phyloP scores from a whole-genome alignment of 148 eudicot genomes.

The Camellia granthamiana region DNA sequence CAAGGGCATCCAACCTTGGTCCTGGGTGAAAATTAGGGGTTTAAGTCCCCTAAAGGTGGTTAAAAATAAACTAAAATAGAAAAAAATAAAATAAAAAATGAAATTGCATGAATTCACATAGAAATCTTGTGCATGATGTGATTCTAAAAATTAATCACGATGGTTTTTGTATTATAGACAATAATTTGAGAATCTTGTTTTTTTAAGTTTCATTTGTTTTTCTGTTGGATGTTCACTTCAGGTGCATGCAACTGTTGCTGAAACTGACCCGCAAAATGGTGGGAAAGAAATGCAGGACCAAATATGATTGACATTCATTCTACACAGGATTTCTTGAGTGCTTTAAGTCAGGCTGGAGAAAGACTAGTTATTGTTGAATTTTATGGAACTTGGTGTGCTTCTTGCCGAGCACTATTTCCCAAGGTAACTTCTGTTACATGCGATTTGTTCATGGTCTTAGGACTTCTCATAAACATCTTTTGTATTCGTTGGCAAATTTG shows the following conservation, averaged over 20 bases:
- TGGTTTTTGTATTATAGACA: background rate
- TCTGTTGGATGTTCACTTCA: conserved; percentile 22
- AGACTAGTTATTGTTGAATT: conserved; percentile 89
- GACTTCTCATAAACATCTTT: background rate
- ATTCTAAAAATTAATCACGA: background rate
- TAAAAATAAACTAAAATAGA: background rate
- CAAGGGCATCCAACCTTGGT: background rate
- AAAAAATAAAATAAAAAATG: background rate
- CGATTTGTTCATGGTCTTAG: background rate
- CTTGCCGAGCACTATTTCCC: conserved; percentile 96
- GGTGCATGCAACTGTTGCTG: conserved; percentile 79
- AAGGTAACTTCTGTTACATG: conserved; percentile 48
- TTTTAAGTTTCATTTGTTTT: background rate
- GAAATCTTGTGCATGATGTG: background rate
- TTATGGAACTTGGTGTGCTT: conserved; percentile 99
- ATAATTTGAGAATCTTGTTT: background rate
- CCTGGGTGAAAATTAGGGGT: background rate
- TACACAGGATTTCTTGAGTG: conserved; percentile 74
- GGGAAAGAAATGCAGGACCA: conserved; percentile 96
- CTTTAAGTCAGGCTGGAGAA: conserved; percentile 87
- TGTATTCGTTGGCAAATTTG: background rate
- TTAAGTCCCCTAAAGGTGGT: background rate
- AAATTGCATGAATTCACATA: background rate
- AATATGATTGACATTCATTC: conserved; percentile 98
- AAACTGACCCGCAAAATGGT: conserved; percentile 94